phyloP scores from a whole-genome alignment of 2,329 filamentous ascomycete genomes.

The Allantophomopsis cytisporea region DNA sequence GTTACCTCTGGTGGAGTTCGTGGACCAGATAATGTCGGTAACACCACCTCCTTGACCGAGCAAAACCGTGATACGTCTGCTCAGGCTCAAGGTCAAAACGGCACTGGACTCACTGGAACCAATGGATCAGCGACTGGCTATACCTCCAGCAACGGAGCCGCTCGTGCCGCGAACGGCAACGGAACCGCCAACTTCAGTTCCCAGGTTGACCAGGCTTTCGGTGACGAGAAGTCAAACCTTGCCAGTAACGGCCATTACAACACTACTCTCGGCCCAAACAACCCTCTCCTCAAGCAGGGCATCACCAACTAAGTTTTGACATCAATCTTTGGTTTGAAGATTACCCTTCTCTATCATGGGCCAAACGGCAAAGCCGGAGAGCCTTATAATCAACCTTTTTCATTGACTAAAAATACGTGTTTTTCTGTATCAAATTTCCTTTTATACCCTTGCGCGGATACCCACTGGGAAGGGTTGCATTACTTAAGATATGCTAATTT shows the following conservation, averaged over 20 bases:
- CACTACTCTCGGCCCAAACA: slow-evolving; percentile 1
- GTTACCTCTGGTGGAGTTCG: slow-evolving; percentile 12
- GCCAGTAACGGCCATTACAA: background rate
- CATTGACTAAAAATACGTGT: too few relatives aligned
- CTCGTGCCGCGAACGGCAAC: slow-evolving; percentile 32
- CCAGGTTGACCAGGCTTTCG: slow-evolving; percentile 14
- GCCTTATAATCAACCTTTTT: too few relatives aligned
- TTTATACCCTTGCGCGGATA: too few relatives aligned
- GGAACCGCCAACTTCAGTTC: slow-evolving; percentile 11
- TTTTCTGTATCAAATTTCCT: too few relatives aligned
- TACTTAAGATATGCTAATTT: too few relatives aligned
- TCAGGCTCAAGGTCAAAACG: slow-evolving; percentile 2
- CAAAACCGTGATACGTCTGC: slow-evolving; percentile 4
- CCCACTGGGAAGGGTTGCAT: too few relatives aligned
- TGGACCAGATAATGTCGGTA: slow-evolving; percentile 13
- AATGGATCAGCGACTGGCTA: slow-evolving; percentile 35
- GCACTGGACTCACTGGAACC: slow-evolving; percentile 13
- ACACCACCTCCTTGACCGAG: slow-evolving; percentile 6
- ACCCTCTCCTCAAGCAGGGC: background rate
- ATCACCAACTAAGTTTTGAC: too few relatives aligned
- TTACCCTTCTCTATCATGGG: too few relatives aligned
- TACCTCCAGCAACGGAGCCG: slow-evolving; percentile 40
- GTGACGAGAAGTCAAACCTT: background rate
- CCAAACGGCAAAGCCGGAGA: too few relatives aligned
- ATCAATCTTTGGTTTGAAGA: too few relatives aligned